Evolutionary conservation across 148 eudicot species (phyloP).

Genomic region (Rhododendron ovatum): DNA sequence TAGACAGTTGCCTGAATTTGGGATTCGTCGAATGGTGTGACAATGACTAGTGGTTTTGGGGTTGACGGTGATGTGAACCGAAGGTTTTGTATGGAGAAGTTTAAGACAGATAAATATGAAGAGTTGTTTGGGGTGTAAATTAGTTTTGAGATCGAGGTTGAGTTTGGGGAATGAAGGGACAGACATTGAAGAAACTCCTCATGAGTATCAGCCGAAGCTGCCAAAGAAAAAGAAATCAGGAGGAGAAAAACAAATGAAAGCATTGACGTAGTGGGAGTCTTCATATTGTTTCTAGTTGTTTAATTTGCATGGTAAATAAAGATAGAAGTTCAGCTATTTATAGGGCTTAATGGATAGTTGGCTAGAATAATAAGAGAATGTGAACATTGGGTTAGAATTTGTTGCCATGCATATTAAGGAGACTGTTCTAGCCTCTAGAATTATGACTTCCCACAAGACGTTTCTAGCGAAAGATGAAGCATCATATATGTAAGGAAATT

Average conservation of each 20-base stretch:
- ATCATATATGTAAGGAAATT: background rate
- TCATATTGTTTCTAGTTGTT: background rate
- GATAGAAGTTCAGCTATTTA: background rate
- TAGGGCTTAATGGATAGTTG: background rate
- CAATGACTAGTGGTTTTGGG: conserved; percentile 10
- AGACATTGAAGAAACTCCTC: background rate
- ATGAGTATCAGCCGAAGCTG: background rate
- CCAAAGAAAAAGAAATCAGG: background rate
- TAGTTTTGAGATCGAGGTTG: conserved; percentile 2
- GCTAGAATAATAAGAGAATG: background rate
- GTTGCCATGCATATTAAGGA: background rate
- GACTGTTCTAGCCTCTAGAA: too few species aligned
- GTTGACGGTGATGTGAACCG: background rate
- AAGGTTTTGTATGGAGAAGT: too few species aligned
- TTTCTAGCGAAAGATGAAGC: background rate
- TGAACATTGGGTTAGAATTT: background rate
- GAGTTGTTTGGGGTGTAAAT: background rate
- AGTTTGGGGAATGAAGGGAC: background rate
- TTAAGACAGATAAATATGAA: too few species aligned
- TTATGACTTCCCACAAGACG: background rate
- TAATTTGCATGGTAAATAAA: background rate
- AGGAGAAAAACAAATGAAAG: background rate
- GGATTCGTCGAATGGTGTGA: background rate
- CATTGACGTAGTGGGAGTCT: background rate
- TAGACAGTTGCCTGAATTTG: background rate